A percentile compares a stretch with the other conserved stretches of the same genome.
Conservation (phyloP, 2,329 filamentous ascomycete genomes). For the Coniella lustricola region DNA sequence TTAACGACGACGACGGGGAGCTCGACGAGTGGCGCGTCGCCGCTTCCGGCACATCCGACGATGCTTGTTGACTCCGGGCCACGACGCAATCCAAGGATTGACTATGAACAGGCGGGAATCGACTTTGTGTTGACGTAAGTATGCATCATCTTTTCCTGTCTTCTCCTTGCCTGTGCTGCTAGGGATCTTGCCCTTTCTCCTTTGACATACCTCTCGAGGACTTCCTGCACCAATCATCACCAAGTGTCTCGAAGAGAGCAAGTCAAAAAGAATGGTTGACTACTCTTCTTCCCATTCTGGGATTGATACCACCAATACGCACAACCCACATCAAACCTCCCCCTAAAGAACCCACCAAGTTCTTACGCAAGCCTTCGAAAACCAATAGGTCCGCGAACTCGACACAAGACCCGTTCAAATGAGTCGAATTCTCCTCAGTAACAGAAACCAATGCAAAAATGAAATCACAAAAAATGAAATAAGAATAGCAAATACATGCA, state of each 20-base stretch:
- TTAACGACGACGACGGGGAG: neutral
- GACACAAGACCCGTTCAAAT: too few relatives aligned
- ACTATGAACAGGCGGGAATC: slow-evolving; percentile 78
- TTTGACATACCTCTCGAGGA: too few relatives aligned
- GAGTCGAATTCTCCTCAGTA: too few relatives aligned
- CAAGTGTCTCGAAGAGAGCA: too few relatives aligned
- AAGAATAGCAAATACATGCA: neutral
- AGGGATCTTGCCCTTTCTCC: slow-evolving; percentile 2
- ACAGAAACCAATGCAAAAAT: neutral
- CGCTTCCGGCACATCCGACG: slow-evolving; percentile 18
- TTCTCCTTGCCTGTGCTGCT: slow-evolving; percentile 55
- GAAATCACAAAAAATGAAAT: neutral
- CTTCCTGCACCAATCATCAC: neutral
- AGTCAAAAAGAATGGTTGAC: neutral
- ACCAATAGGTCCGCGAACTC: too few relatives aligned
- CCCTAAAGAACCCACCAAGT: too few relatives aligned
- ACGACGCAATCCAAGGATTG: slow-evolving; percentile 39
- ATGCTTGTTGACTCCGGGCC: too few relatives aligned
- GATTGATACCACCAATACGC: too few relatives aligned
- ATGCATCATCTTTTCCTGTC: slow-evolving; percentile 52
- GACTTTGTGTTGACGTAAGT: slow-evolving; percentile 90
- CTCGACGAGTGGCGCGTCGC: too few relatives aligned
- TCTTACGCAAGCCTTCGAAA: too few relatives aligned
- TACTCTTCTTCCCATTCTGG: too few relatives aligned
- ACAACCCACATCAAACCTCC: too few relatives aligned